Base-by-base conservation (phyloP, 352 stramenopile genomes). In the Phytopythium sindhum region DNA sequence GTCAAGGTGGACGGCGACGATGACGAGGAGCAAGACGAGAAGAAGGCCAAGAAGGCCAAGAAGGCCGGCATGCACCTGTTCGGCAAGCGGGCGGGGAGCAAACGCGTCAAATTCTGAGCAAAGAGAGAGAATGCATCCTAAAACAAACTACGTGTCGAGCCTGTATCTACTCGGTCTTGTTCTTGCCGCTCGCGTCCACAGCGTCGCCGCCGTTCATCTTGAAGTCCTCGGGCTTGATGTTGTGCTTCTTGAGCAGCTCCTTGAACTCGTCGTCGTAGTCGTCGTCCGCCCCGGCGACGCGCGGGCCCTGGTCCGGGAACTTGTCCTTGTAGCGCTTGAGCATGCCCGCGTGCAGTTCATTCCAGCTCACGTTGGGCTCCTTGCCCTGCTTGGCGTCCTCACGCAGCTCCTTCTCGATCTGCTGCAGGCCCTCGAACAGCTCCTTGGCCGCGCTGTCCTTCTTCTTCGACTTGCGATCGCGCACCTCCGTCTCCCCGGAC, bases 211-310 rank as follows among this genome's bases (percentile, higher is more conserved):
- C 29, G 51, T 57, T 17, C 51, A 57, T 84, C 67, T 84, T 85
- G 63, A 93, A 63, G 48, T 84, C 69, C 1, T 86, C 70, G 7
- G 80, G 61, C 55, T 89, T 69, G 47, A 93, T 86, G 68, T 93
- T 86, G 72, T 93, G 77, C 59, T 91, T 89, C 41, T 83, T 77
- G 42, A 93, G 64, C 45, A 93, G 72, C 51, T 90, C 85, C 53
- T 91, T 89, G 64, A 93, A 93, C 68, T 93, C 85, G 51, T 93
- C 82, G 70, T 93, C 81, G 70, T 93, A 93, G 55, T 81, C 77
- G 66, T 93, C 84, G 61, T 74, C 78, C 28, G 72, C 73, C 5
- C 75, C 68, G 47, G 47, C 47, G 39, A 88, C 59, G 31, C 77
- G 80, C 15, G 70, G 69, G 0, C 85, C 85, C 54, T 93, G 78